Evolutionary conservation across 768 basidiomycete species (phyloP).

Genomic region (Serendipita sp.): DNA sequence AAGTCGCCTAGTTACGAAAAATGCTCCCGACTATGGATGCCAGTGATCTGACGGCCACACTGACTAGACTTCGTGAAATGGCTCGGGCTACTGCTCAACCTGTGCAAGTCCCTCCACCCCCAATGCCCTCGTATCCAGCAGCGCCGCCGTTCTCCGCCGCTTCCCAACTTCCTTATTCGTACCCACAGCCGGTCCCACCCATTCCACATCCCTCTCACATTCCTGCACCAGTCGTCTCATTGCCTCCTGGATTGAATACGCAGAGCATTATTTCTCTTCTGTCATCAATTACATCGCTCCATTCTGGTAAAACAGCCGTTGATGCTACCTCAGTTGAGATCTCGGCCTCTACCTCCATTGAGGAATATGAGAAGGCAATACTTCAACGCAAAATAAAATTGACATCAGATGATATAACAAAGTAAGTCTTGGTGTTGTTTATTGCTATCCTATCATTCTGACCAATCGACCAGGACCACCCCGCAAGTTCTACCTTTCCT

Average conservation of each 20-base stretch:
- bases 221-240: conserved; percentile 9
- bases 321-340: conserved; percentile 2
- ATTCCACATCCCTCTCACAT: background rate
- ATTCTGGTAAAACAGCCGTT: background rate
- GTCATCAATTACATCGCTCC: conserved; percentile 2
- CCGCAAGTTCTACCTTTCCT: conserved; percentile 48
- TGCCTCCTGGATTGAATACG: conserved; percentile 14
- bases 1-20: conserved; percentile 35
- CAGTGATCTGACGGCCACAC: conserved; percentile 60
- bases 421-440: conserved; percentile 27
- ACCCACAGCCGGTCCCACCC: background rate
- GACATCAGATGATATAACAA: conserved; percentile 50
- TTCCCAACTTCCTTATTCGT: conserved; percentile 10
- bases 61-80: conserved; percentile 41
- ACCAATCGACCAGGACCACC: conserved; percentile 29
- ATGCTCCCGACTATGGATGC: conserved; percentile 40
- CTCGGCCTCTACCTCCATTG: background rate
- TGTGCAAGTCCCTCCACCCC: background rate
- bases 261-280: conserved; percentile 3
- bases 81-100: conserved; percentile 5
- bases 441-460: background rate
- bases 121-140: conserved; percentile 10
- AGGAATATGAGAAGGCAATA: conserved; percentile 40
- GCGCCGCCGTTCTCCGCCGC: conserved; percentile 23
- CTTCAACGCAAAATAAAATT: conserved; percentile 45